Conservation (phyloP, 2,329 filamentous ascomycete genomes). For the Penicillium sclerotigenum region DNA sequence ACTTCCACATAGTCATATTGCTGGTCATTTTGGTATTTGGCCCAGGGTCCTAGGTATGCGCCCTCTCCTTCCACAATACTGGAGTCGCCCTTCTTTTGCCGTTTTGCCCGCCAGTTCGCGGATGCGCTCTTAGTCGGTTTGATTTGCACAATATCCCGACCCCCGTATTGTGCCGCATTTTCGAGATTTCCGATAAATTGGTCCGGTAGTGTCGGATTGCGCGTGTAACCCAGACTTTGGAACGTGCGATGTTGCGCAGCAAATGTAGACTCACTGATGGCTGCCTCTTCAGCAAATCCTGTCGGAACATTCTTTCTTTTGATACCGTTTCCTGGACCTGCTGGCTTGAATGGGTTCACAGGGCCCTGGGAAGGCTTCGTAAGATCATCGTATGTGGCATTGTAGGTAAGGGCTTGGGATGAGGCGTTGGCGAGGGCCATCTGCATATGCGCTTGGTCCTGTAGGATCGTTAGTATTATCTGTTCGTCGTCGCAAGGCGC, state of each 20-base stretch:
- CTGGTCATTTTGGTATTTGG: constrained; percentile 72
- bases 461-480: constrained; percentile 39
- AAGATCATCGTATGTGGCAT: constrained; percentile 67
- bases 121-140: constrained; percentile 67
- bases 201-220: constrained; percentile 45
- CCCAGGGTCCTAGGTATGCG: constrained; percentile 94
- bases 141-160: constrained; percentile 53
- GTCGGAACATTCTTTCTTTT: constrained; percentile 83
- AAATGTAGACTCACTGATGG: constrained; percentile 87
- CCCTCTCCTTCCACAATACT: constrained; percentile 80
- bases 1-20: constrained; percentile 66
- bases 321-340: constrained; percentile 49
- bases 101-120: constrained; percentile 64
- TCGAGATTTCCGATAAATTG: constrained; percentile 49
- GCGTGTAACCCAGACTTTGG: constrained; percentile 60
- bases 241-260: constrained; percentile 81
- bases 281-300: constrained; percentile 82
- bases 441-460: constrained; percentile 51
- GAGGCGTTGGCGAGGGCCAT: constrained; percentile 53
- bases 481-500: background rate
- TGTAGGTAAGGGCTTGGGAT: constrained; percentile 51
- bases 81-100: constrained; percentile 82
- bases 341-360: constrained; percentile 70
- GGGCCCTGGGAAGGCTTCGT: constrained; percentile 65
- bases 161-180: constrained; percentile 45